These are phyloP conservation scores for Hypoxylon fuscum DNA, from an alignment of 495 filamentous ascomycete species.

Conservation along the genomic window DNA sequence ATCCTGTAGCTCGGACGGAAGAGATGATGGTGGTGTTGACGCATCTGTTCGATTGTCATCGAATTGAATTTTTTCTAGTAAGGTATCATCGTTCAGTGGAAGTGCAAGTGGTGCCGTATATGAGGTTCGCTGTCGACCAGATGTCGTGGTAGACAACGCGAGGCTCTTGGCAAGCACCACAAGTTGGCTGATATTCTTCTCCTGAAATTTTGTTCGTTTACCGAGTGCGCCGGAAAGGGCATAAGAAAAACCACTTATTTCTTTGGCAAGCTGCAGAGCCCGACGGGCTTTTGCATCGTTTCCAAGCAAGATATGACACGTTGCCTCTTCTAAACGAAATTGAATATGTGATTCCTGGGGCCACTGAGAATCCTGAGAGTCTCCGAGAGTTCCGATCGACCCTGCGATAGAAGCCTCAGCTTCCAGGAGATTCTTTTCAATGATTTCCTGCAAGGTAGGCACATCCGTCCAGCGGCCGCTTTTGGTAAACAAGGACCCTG, in stretches of 20 bases:
- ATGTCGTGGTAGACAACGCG: constrained; percentile 20
- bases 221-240: constrained; percentile 85
- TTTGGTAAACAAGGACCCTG: constrained; percentile 54
- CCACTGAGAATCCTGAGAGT: constrained; percentile 35
- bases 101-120: constrained; percentile 67
- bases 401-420: constrained; percentile 40
- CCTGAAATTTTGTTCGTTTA: constrained; percentile 92
- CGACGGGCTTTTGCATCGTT: constrained; percentile 77
- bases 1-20: constrained; percentile 67
- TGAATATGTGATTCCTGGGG: constrained; percentile 60
- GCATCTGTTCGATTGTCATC: constrained; percentile 57
- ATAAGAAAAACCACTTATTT: constrained; percentile 75
- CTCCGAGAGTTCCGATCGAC: constrained; percentile 52
- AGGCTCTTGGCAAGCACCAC: constrained; percentile 87
- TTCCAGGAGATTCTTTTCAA: constrained; percentile 49
- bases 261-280: constrained; percentile 72
- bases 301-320: constrained; percentile 85
- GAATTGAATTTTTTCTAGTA: constrained; percentile 88
- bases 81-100: constrained; percentile 88
- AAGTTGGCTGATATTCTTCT: constrained; percentile 87
- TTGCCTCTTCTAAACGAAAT: constrained; percentile 82
- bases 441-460: constrained; percentile 56
- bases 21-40: constrained; percentile 50
- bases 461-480: constrained; percentile 59
- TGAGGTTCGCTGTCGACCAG: constrained; percentile 1